Conservation (phyloP, 257 asterid species). For the Gentiana dahurica region DNA sequence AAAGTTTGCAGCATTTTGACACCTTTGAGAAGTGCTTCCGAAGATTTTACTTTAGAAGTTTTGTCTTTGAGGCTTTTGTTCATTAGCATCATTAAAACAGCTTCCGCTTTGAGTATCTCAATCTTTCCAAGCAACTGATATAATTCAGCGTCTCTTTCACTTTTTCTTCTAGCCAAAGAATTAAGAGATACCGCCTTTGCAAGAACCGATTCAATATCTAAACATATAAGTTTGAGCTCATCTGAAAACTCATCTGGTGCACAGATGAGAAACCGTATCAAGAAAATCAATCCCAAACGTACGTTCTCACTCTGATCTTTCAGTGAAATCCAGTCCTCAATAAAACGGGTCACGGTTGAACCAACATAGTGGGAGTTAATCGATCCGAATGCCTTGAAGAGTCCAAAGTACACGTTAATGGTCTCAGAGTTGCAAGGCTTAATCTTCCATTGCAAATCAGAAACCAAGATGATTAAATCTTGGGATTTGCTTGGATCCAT, state of each 20-base stretch:
- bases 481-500: neutral
- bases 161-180: neutral
- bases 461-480: neutral
- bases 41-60: no score
- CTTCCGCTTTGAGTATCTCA: no score
- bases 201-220: neutral
- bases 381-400: neutral
- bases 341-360: neutral
- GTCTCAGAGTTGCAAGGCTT: neutral
- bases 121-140: neutral
- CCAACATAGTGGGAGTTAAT: rapidly evolving
- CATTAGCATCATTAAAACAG: no score
- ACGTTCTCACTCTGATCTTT: neutral
- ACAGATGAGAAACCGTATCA: neutral
- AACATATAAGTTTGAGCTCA: neutral
- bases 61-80: no score
- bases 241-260: neutral
- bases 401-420: neutral
- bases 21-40: neutral
- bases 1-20: neutral
- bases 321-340: neutral
- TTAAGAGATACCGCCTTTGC: neutral
- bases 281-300: neutral
- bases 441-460: neutral
- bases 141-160: neutral